phyloP scores from a whole-genome alignment of 2,329 filamentous ascomycete species.

The Arthrobotrys pseudoclavata region DNA sequence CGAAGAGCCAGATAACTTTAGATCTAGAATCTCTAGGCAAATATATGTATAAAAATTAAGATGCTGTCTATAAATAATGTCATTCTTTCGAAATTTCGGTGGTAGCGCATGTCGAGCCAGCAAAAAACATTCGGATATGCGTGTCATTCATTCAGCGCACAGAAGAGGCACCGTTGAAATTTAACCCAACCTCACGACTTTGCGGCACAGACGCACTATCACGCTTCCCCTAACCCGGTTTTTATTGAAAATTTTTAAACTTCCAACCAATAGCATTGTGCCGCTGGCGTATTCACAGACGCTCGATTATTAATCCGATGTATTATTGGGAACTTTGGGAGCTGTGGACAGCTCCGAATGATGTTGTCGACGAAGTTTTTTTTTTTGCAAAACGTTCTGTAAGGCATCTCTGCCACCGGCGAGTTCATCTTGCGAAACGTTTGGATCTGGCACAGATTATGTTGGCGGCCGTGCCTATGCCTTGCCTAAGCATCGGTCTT shows the following conservation, averaged over 20 bases:
- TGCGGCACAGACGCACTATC: conserved; percentile 12
- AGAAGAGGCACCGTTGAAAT: conserved; percentile 25
- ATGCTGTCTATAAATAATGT: conserved; percentile 1
- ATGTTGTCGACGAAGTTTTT: background rate
- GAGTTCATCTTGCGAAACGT: background rate
- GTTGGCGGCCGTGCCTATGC: background rate
- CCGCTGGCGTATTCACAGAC: background rate
- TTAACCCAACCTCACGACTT: conserved; percentile 13
- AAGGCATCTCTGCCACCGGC: background rate
- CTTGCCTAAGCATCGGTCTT: background rate
- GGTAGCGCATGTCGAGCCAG: conserved; percentile 12
- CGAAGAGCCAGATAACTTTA: conserved; percentile 25
- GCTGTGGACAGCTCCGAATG: background rate
- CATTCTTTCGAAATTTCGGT: conserved; percentile 19
- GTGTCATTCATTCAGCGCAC: conserved; percentile 16
- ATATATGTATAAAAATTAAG: background rate
- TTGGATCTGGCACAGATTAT: conserved; percentile 1
- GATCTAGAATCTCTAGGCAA: conserved; percentile 14
- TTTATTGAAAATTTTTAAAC: conserved; percentile 1
- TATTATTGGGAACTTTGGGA: background rate
- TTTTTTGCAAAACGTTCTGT: background rate
- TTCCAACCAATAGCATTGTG: conserved; percentile 3
- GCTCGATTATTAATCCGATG: conserved; percentile 8
- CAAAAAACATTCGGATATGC: conserved; percentile 13
- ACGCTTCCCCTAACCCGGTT: background rate